These are phyloP conservation scores for Podospora pseudoanserina DNA, from an alignment of 495 filamentous ascomycete genomes.

Conservation along the genomic window DNA sequence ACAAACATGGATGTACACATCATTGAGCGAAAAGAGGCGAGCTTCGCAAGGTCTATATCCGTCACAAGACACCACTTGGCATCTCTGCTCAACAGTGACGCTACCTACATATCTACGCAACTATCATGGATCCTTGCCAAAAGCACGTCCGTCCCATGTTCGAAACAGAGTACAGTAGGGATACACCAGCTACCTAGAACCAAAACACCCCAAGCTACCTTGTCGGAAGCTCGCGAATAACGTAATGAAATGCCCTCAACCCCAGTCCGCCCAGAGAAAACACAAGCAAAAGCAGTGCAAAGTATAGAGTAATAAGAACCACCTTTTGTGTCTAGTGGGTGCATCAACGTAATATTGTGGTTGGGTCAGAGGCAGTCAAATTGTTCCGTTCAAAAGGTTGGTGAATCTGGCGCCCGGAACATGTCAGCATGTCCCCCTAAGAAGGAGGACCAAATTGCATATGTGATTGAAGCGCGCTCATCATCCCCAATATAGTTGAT, in stretches of 20 bases:
- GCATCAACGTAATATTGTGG: conserved; percentile 32
- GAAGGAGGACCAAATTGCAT: conserved; percentile 27
- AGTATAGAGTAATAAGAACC: conserved; percentile 9
- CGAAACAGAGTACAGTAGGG: not conserved
- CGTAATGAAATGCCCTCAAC: not conserved
- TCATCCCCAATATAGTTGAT: conserved; percentile 59
- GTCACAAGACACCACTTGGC: not conserved
- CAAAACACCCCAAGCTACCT: not conserved
- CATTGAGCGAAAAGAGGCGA: not conserved
- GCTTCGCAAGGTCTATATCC: not conserved
- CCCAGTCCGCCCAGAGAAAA: not conserved
- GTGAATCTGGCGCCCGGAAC: conserved; percentile 53
- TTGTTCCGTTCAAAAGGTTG: conserved; percentile 52
- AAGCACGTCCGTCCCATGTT: too few relatives aligned
- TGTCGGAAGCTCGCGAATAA: not conserved
- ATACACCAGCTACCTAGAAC: not conserved
- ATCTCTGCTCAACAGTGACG: not conserved
- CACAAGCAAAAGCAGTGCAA: conserved; percentile 6
- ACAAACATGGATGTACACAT: not conserved
- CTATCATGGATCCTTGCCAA: too few relatives aligned
- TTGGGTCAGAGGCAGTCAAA: conserved; percentile 58
- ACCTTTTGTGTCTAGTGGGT: conserved; percentile 10
- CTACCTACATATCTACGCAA: too few relatives aligned
- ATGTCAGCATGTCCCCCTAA: conserved; percentile 52
- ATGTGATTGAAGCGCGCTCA: conserved; percentile 48